These are phyloP conservation scores for Hygrophila difformis DNA, from an alignment of 257 asterid genomes.

Conservation along the genomic window DNA sequence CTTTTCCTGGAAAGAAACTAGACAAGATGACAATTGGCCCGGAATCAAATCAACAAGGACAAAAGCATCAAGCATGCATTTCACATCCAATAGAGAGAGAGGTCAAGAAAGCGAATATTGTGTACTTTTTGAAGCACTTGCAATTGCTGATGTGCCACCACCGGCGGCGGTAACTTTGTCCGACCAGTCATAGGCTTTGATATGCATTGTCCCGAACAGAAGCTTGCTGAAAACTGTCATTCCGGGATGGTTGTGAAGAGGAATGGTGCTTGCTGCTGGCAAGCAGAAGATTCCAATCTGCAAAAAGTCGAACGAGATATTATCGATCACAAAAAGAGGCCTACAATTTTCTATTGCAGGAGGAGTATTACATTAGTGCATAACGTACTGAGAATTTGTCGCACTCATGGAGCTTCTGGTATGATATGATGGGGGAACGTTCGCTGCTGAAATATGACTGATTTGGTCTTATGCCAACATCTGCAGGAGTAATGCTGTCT, in stretches of 20 bases:
- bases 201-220: constrained; percentile 81
- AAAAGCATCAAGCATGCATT: background rate
- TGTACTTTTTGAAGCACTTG: constrained; percentile 29
- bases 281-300: constrained; percentile 94
- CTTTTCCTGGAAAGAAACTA: too few species aligned
- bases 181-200: constrained; percentile 69
- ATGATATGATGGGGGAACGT: constrained; percentile 46
- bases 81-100: background rate
- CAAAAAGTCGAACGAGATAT: constrained; percentile 1
- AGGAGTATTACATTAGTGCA: background rate
- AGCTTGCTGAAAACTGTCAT: constrained; percentile 94
- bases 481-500: constrained; percentile 59
- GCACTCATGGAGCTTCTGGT: constrained; percentile 53
- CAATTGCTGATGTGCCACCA: constrained; percentile 13
- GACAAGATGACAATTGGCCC: too few species aligned
- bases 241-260: constrained; percentile 90
- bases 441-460: constrained; percentile 47
- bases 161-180: constrained; percentile 12
- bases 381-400: constrained; percentile 66
- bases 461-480: constrained; percentile 46
- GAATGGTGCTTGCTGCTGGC: constrained; percentile 79
- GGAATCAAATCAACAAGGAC: too few species aligned
- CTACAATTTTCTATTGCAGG: background rate
- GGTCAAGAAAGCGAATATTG: constrained; percentile 6
- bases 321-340: background rate